Percentiles rank a stretch among this genome's conserved stretches.
Evolutionary conservation across 2,329 filamentous ascomycete genomes (phyloP).

Genomic region (Colletotrichum spaethianum): DNA sequence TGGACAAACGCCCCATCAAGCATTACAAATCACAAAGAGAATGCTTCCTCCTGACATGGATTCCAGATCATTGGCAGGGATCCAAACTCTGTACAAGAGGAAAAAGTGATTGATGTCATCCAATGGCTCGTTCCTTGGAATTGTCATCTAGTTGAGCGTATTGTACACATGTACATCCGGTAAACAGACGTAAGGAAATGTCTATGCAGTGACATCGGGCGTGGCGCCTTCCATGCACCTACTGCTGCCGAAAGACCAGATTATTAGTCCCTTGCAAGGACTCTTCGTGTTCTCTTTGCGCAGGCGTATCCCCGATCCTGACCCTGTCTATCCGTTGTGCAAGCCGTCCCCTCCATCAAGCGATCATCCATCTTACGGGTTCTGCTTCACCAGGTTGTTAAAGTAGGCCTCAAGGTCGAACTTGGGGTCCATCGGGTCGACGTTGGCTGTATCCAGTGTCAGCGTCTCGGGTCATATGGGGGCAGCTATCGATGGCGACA

Average conservation of each 20-base stretch:
- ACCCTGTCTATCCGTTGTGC: slow-evolving; percentile 48
- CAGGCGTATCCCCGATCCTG: slow-evolving; percentile 41
- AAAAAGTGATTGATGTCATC: slow-evolving; percentile 34
- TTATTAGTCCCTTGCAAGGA: slow-evolving; percentile 35
- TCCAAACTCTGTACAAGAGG: not conserved
- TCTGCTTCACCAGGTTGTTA: slow-evolving; percentile 71
- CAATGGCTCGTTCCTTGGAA: slow-evolving; percentile 41
- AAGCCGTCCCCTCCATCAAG: slow-evolving; percentile 46
- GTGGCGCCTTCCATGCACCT: slow-evolving; percentile 54
- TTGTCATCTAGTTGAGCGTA: slow-evolving; percentile 64
- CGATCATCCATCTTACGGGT: slow-evolving; percentile 56
- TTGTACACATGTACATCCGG: slow-evolving; percentile 68
- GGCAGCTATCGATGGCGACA: not conserved
- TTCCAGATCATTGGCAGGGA: not conserved
- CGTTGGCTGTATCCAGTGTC: slow-evolving; percentile 67
- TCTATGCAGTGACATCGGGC: slow-evolving; percentile 64
- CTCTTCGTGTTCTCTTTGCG: slow-evolving; percentile 33
- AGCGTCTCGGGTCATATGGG: not conserved
- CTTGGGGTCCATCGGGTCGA: slow-evolving; percentile 86
- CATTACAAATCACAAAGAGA: not conserved
- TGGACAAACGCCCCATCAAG: not conserved
- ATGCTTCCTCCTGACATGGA: not conserved
- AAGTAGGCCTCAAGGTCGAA: slow-evolving; percentile 94
- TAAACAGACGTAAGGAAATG: slow-evolving; percentile 61
- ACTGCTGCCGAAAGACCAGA: slow-evolving; percentile 40